These are phyloP conservation scores for Penicillium sp. DNA, from an alignment of 2,329 filamentous ascomycete species.

Conservation along the genomic window DNA sequence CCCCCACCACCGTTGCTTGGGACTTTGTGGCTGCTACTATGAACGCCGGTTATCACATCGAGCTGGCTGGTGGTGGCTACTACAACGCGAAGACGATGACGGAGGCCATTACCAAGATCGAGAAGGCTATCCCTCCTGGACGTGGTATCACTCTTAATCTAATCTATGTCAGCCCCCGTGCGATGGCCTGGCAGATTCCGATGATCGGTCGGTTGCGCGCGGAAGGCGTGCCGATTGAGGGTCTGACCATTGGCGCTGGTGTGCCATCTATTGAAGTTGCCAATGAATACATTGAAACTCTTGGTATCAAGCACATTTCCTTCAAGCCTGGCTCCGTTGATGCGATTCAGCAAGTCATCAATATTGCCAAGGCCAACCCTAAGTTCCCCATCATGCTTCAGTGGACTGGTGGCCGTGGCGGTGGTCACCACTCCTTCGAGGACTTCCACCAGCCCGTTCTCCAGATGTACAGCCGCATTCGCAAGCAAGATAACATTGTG, in stretches of 20 bases:
- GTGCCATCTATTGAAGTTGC: constrained; percentile 92
- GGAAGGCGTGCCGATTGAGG: constrained; percentile 86
- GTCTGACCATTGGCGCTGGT: constrained; percentile 87
- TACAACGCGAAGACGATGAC: constrained; percentile 76
- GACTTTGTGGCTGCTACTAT: constrained; percentile 55
- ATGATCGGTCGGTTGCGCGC: constrained; percentile 58
- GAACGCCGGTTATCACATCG: constrained; percentile 49
- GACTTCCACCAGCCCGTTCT: constrained; percentile 92
- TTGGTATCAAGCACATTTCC: constrained; percentile 86
- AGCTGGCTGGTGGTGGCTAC: constrained; percentile 53
- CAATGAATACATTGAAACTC: constrained; percentile 88
- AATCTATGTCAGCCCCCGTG: constrained; percentile 54
- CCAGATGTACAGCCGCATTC: constrained; percentile 85
- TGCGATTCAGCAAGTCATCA: constrained; percentile 84
- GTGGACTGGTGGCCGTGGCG: constrained; percentile 92
- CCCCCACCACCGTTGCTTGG: constrained; percentile 82
- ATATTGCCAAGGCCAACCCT: constrained; percentile 91
- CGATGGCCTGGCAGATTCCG: constrained; percentile 54
- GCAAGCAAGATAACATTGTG: constrained; percentile 81
- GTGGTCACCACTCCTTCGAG: constrained; percentile 91
- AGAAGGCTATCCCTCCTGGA: constrained; percentile 72
- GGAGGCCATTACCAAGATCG: constrained; percentile 77
- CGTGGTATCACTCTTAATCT: constrained; percentile 54
- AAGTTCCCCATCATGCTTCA: constrained; percentile 89
- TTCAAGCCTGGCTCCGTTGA: constrained; percentile 93